phyloP scores from a whole-genome alignment of 2,329 filamentous ascomycete species.

The Chalaropsis ovoidea region DNA sequence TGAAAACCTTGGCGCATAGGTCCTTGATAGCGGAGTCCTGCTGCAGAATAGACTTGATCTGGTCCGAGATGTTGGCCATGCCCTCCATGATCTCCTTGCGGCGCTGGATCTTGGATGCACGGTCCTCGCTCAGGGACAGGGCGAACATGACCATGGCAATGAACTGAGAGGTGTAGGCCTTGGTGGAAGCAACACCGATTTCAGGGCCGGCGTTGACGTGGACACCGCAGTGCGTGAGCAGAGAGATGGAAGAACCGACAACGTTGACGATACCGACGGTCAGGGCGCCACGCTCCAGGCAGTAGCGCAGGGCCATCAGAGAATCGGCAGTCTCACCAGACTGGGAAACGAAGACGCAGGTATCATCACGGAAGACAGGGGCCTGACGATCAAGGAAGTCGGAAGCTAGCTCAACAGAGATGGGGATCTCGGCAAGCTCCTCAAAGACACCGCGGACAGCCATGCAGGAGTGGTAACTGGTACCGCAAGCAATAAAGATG shows the following conservation, averaged over 20 bases:
- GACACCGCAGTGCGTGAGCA: conserved; percentile 98
- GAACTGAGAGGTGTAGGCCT: conserved; percentile 98
- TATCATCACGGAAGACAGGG: conserved; percentile 98
- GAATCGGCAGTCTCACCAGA: conserved; percentile 98
- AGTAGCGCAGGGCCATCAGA: conserved; percentile 92
- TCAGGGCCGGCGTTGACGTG: conserved; percentile 98
- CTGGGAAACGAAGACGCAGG: conserved; percentile 96
- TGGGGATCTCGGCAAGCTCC: conserved; percentile 95
- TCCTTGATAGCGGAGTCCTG: conserved; percentile 91
- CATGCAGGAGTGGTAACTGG: conserved; percentile 98
- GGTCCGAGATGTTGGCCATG: conserved; percentile 71
- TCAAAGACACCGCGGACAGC: conserved; percentile 96
- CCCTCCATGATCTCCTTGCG: conserved; percentile 95
- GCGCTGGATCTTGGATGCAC: conserved; percentile 83
- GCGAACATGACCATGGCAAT: conserved; percentile 99
- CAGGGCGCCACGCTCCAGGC: conserved; percentile 89
- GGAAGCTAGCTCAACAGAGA: conserved; percentile 90
- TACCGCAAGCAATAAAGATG: conserved; percentile 98
- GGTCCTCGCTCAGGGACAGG: conserved; percentile 88
- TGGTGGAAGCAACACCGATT: conserved; percentile 97
- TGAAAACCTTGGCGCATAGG: conserved; percentile 83
- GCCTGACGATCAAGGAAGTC: conserved; percentile 96
- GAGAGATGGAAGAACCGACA: conserved; percentile 94
- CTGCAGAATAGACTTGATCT: conserved; percentile 86
- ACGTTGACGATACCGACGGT: conserved; percentile 98